These are phyloP conservation scores for Yarrowia sp. DNA, from an alignment of 805 yeast species.

Conservation along the genomic window DNA sequence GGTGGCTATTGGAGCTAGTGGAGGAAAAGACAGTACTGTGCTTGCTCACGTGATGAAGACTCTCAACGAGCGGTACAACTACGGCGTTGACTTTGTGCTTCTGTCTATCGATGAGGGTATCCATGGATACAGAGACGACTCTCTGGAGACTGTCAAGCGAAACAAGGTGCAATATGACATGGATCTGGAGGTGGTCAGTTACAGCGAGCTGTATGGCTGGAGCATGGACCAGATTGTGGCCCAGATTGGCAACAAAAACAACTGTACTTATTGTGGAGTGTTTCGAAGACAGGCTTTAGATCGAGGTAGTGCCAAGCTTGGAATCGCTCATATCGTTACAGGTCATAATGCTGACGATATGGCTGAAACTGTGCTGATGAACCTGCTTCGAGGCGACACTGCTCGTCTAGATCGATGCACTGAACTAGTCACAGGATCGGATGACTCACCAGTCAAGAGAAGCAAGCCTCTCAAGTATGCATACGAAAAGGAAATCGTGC, in stretches of 20 bases:
- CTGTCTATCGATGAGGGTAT: constrained; percentile 96
- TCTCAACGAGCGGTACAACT: constrained; percentile 84
- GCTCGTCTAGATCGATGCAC: constrained; percentile 91
- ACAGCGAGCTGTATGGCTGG: constrained; percentile 92
- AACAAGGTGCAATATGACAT: constrained; percentile 84
- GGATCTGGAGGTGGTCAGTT: constrained; percentile 81
- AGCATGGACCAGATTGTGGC: constrained; percentile 98
- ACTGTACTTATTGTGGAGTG: constrained; percentile 98
- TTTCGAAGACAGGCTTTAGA: constrained; percentile 95
- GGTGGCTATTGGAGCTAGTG: constrained; percentile 98
- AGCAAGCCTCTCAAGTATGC: constrained; percentile 96
- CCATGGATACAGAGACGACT: constrained; percentile 95
- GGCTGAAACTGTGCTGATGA: constrained; percentile 98
- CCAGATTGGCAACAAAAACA: constrained; percentile 89
- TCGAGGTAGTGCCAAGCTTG: constrained; percentile 88
- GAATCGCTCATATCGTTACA: constrained; percentile 89
- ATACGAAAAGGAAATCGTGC: constrained; percentile 95
- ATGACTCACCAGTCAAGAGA: constrained; percentile 85
- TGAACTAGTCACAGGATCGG: constrained; percentile 80
- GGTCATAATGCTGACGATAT: constrained; percentile 99
- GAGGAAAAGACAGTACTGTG: constrained; percentile 98
- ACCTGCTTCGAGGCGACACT: constrained; percentile 91
- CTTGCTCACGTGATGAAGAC: constrained; percentile 86
- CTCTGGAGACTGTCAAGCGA: constrained; percentile 94
- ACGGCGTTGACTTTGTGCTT: constrained; percentile 83